Percentiles rank a stretch among this genome's conserved stretches.
phyloP scores from a whole-genome alignment of 108 stramenopile genomes.

The Bacterosira constricta region DNA sequence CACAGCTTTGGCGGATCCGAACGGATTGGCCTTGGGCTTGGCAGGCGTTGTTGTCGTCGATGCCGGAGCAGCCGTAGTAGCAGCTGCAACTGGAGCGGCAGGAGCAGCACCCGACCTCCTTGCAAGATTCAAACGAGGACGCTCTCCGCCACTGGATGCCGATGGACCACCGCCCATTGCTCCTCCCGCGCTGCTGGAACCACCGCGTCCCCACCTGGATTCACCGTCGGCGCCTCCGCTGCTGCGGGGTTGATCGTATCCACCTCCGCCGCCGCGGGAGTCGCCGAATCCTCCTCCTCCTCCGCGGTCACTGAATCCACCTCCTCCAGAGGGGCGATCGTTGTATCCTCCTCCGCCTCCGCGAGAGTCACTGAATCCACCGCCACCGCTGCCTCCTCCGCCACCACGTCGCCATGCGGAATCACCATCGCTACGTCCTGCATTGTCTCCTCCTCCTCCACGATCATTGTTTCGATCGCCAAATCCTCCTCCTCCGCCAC shows the following conservation, averaged over 20 bases:
- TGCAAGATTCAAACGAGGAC: slow-evolving; percentile 67
- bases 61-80: slow-evolving; percentile 3
- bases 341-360: slow-evolving; percentile 17
- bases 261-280: slow-evolving; percentile 30
- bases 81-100: background rate
- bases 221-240: slow-evolving; percentile 43
- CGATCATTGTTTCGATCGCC: background rate
- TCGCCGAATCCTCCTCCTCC: slow-evolving; percentile 15
- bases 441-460: slow-evolving; percentile 8
- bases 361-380: background rate
- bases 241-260: slow-evolving; percentile 21
- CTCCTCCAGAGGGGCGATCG: slow-evolving; percentile 11
- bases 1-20: slow-evolving; percentile 50
- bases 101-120: slow-evolving; percentile 44
- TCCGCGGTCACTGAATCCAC: slow-evolving; percentile 44
- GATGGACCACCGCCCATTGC: too few species aligned
- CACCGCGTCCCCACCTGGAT: slow-evolving; percentile 31
- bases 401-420: slow-evolving; percentile 26
- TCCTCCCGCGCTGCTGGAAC: slow-evolving; percentile 23
- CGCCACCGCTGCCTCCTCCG: slow-evolving; percentile 29
- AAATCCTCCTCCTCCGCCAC: slow-evolving; percentile 12
- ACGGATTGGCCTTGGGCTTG: slow-evolving; percentile 45
- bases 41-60: too few species aligned
- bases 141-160: slow-evolving; percentile 37
- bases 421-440: slow-evolving; percentile 22